phyloP scores from a whole-genome alignment of 2,329 filamentous ascomycete genomes.

The Metarhizium robertsii region DNA sequence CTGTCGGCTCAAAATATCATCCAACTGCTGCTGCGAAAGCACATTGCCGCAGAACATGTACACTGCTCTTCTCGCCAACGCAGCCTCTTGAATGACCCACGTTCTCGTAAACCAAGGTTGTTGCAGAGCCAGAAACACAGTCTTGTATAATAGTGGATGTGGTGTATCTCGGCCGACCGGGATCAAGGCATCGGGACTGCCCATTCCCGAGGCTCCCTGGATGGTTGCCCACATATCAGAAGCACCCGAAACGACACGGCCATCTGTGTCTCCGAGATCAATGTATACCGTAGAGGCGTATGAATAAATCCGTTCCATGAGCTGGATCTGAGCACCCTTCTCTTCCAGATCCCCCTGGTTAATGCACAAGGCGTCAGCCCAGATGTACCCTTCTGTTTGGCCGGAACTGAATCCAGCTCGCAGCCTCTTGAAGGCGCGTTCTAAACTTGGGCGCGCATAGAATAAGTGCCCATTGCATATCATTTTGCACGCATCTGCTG shows the following conservation, averaged over 20 bases:
- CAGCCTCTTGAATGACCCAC: neutral
- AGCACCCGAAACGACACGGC: neutral
- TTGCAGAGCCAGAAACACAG: neutral
- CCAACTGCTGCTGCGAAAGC: neutral
- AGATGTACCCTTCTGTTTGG: slow-evolving; percentile 1
- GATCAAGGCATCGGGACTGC: neutral
- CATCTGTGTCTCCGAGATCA: slow-evolving; percentile 1
- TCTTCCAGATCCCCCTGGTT: slow-evolving; percentile 4
- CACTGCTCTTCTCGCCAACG: neutral
- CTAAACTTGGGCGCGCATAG: neutral
- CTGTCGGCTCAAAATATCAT: neutral
- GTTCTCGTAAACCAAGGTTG: neutral
- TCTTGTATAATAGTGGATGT: neutral
- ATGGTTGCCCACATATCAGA: neutral
- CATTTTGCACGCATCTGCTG: no score
- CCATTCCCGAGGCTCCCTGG: neutral
- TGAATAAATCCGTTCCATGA: slow-evolving; percentile 6
- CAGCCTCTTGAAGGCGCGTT: neutral
- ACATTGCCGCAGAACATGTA: neutral
- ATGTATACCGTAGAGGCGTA: slow-evolving; percentile 1
- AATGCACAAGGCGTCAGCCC: slow-evolving; percentile 8
- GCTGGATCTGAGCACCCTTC: slow-evolving; percentile 1
- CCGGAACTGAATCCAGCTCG: neutral
- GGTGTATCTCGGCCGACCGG: neutral
- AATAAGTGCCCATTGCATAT: neutral